Conservation (phyloP, 768 basidiomycete species). For the Russula olivacea region DNA sequence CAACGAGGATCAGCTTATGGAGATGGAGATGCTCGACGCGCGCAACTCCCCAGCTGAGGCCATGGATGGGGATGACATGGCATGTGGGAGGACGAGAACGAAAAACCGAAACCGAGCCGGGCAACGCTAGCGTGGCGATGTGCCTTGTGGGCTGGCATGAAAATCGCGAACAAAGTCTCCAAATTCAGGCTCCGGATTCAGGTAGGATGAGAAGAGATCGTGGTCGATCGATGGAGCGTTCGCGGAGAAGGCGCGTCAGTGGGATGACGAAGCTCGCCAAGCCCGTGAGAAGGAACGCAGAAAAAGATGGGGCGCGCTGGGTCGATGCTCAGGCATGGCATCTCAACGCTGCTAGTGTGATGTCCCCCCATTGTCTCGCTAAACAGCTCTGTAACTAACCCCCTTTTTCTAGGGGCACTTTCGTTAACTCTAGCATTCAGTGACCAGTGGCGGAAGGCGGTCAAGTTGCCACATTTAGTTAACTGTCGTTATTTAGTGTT, state of each 20-base stretch:
- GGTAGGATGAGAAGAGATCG: conserved; percentile 52
- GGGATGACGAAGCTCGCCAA: conserved; percentile 65
- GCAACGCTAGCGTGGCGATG: conserved; percentile 59
- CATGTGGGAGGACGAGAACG: conserved; percentile 72
- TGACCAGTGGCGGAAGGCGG: too few relatives aligned
- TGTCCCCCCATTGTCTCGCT: too few relatives aligned
- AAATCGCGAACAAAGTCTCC: conserved; percentile 62
- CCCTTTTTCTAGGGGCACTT: too few relatives aligned
- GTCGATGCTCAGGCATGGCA: too few relatives aligned
- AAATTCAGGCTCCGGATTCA: conserved; percentile 76
- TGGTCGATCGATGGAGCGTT: conserved; percentile 64
- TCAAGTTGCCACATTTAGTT: too few relatives aligned
- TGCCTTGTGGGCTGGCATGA: conserved; percentile 61
- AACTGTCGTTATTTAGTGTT: too few relatives aligned
- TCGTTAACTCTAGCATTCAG: too few relatives aligned
- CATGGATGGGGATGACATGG: conserved; percentile 83
- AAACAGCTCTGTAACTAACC: too few relatives aligned
- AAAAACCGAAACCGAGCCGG: conserved; percentile 34
- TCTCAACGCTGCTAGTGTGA: too few relatives aligned
- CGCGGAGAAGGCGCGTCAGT: conserved; percentile 58
- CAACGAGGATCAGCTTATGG: conserved; percentile 28
- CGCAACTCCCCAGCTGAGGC: conserved; percentile 53
- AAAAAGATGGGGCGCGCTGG: conserved; percentile 56
- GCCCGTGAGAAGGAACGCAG: conserved; percentile 63
- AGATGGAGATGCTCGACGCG: conserved; percentile 70